Base-by-base conservation (phyloP, 352 stramenopile species). In the Pythium phragmitis region DNA sequence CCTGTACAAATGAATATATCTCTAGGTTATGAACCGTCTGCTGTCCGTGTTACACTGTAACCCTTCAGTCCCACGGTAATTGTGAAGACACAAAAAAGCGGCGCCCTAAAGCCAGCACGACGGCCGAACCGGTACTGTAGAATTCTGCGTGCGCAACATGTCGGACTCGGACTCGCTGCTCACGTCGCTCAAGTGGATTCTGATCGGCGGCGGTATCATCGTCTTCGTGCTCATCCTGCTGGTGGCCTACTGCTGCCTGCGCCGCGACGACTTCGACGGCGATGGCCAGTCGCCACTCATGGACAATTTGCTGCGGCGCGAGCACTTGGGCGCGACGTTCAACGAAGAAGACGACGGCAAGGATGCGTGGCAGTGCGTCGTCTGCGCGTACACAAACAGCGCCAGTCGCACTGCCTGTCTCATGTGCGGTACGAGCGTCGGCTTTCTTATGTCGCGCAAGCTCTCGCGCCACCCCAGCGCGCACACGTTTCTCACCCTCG, bases 331-430 rank as follows among this genome's bases (percentile, higher is more conserved):
- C 43, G 66, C 73, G 60, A 86, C 75, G 60, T 60, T 76, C 53
- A 68, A 85, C 19, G 78, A 83, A 51, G 73, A 76, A 51, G 73
- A 76, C 43, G 80, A 83, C n/a, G 74, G 74, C 41, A 65, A 74
- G 21, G 69, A 78, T 36, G 69, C 73, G 30, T 91, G 82, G 82
- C 78, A 89, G 65, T 91, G 82, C 75, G 72, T 91, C 37, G 79
- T 91, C 23, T 91, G 82, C 42, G 80, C 79, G 30, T 74, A 87
- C 65, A 75, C 73, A 13, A 91, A 91, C 67, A 64, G 53, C 28
- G 26, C 68, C 19, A 63, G 52, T 16, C 70, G 70, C 52, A 82
- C 72, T 28, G 67, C 61, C 21, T 91, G 82, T 49, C 68, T 91
- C 57, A 89, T 91, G 80, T 91, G 82, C 56, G 82, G 78, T 68